A percentile compares a stretch with the other conserved stretches of the same genome.
Evolutionary conservation across 148 eudicot species (phyloP).

Genomic region (Beta vulgaris): DNA sequence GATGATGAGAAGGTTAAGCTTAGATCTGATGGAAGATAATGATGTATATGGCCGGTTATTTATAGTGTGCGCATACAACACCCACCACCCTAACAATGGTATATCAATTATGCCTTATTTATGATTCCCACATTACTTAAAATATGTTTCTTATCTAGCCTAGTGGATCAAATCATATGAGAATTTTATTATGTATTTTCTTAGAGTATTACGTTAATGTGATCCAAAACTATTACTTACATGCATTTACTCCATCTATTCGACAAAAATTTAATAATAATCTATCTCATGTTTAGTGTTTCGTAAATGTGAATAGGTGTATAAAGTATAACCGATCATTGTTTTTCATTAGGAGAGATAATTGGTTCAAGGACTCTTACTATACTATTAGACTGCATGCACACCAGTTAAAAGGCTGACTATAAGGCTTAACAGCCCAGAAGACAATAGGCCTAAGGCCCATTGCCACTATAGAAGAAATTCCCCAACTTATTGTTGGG

Average conservation of each 20-base stretch:
- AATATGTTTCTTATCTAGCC: not conserved
- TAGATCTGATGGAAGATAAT: not conserved
- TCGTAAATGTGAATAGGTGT: too few species aligned
- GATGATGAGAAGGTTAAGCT: not conserved
- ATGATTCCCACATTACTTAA: not conserved
- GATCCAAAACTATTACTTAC: not conserved
- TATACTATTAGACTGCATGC: too few species aligned
- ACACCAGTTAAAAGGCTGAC: too few species aligned
- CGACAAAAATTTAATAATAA: not conserved
- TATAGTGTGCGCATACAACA: not conserved
- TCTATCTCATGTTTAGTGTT: too few species aligned
- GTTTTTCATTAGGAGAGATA: too few species aligned
- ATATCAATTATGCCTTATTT: not conserved
- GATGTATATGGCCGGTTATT: not conserved
- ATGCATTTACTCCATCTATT: not conserved
- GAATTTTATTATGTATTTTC: not conserved
- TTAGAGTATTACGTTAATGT: not conserved
- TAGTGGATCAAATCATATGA: slow-evolving; percentile 2
- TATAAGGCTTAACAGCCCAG: too few species aligned
- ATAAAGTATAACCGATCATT: too few species aligned
- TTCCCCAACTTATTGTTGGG: too few species aligned
- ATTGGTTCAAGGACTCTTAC: too few species aligned
- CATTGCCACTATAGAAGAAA: too few species aligned
- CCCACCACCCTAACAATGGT: not conserved
- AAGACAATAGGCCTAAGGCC: too few species aligned